Base-by-base conservation (phyloP, 805 yeast genomes). In the Vanderwaltozyma tropicalis region DNA sequence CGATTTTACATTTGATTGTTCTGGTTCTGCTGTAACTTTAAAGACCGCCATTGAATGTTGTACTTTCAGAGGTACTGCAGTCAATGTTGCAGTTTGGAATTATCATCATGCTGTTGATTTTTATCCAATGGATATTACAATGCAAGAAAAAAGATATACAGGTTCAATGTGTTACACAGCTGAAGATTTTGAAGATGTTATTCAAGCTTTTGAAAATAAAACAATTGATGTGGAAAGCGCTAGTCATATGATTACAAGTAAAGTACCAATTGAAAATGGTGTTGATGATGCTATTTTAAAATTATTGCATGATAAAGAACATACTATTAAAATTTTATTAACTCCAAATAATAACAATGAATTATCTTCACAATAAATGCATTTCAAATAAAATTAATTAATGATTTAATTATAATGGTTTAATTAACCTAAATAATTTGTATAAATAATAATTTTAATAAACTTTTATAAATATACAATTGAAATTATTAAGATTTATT, bases 11-110 rank as follows among this genome's bases (percentile, higher is more conserved):
- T 72, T 63, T 48, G 79, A 73, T 54, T 71, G 77, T 50, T 69
- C 75, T 1, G 79, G 79, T 19, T 58, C 56, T 59, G 36, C 68
- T 34, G 63, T 64, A 12, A 77, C 82, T 11, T 64, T 72, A 36
- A 65, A 63, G 34, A 64, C 78, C 2, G 68, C 76, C 2, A 55
- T 78, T 31, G 65, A 62, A 35, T 72, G 75, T 19, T 59, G 76
- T 14, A 61, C 69, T 1, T 68, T 74, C 4, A 66, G 72, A 43
- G 85, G 85, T 34, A 62, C 67, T 2, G 75, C 78, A 8, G 74
- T 75, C 22, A 78, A 78, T 51, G 70, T 78, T 32, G 85, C 85
- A 6, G 73, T 78, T 39, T 78, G 82, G 80, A 72, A 74, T 17
- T 64, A 67, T 32, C 61, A 66, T 27, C 69, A n/a, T n/a, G 24